Evolutionary conservation across 108 stramenopile species (phyloP).

Genomic region (Stephanodiscus triporus): DNA sequence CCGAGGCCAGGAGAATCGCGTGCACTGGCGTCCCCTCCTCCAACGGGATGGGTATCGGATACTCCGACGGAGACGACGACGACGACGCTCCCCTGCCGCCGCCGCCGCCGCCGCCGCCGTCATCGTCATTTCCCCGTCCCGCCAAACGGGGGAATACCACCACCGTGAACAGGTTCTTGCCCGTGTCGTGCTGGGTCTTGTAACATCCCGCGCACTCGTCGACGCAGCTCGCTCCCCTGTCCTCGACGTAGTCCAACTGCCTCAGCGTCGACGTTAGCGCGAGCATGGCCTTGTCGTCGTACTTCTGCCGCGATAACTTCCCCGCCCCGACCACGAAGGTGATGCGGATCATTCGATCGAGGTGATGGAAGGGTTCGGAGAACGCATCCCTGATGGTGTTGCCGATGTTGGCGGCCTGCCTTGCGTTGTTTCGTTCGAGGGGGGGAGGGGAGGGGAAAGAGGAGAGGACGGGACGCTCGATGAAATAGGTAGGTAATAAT

Average conservation of each 20-base stretch:
- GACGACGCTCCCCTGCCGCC: conserved; percentile 14
- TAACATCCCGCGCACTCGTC: conserved; percentile 81
- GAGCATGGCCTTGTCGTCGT: conserved; percentile 80
- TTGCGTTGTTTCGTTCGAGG: neutral
- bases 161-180: conserved; percentile 87
- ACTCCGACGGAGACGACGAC: neutral
- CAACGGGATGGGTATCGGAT: conserved; percentile 42
- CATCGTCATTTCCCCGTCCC: conserved; percentile 5
- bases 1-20: conserved; percentile 67
- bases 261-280: conserved; percentile 75
- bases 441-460: neutral
- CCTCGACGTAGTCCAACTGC: conserved; percentile 80
- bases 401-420: conserved; percentile 47
- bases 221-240: conserved; percentile 79
- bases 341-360: conserved; percentile 77
- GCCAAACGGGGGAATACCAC: conserved; percentile 84
- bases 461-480: neutral
- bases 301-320: conserved; percentile 83
- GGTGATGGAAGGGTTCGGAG: conserved; percentile 55
- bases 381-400: conserved; percentile 70
- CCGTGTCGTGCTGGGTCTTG: conserved; percentile 94
- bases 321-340: conserved; percentile 91
- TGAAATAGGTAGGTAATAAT: too few species aligned
- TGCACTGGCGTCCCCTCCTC: conserved; percentile 65
- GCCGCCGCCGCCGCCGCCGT: conserved; percentile 26